These are phyloP conservation scores for Syncephalastrum monosporum DNA, from an alignment of 371 early-diverging fungal genomes.

Conservation along the genomic window DNA sequence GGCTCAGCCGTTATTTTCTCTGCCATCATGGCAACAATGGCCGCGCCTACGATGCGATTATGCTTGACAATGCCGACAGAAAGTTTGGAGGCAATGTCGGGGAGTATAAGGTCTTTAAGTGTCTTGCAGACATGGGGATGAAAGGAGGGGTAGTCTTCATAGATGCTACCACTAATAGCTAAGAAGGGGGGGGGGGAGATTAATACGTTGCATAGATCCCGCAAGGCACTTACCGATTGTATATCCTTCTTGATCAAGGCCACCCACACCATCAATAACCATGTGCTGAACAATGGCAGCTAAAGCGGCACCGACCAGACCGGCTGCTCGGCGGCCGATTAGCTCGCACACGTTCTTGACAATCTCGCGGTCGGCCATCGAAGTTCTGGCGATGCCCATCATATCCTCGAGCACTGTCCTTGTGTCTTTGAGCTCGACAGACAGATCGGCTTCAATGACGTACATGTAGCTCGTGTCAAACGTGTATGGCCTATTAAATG, in stretches of 20 bases:
- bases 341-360: conserved; percentile 68
- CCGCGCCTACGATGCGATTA: conserved; percentile 82
- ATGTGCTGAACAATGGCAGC: conserved; percentile 65
- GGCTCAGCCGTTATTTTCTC: conserved; percentile 35
- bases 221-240: conserved; percentile 59
- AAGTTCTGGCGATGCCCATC: conserved; percentile 45
- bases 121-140: conserved; percentile 75
- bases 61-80: conserved; percentile 67
- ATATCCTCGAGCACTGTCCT: conserved; percentile 63
- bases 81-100: conserved; percentile 70
- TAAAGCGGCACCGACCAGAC: conserved; percentile 62
- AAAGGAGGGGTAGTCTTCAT: conserved; percentile 85
- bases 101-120: conserved; percentile 71
- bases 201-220: neutral
- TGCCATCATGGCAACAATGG: conserved; percentile 83
- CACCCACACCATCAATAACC: conserved; percentile 31
- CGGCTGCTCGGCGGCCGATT: conserved; percentile 68
- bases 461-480: conserved; percentile 82
- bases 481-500: conserved; percentile 60
- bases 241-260: conserved; percentile 39
- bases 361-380: conserved; percentile 62
- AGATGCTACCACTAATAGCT: conserved; percentile 81
- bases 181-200: neutral
- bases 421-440: conserved; percentile 56
- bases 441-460: conserved; percentile 48